phyloP scores from a whole-genome alignment of 225 moss, liverwort and hornwort species.

The Bryum argenteum region DNA sequence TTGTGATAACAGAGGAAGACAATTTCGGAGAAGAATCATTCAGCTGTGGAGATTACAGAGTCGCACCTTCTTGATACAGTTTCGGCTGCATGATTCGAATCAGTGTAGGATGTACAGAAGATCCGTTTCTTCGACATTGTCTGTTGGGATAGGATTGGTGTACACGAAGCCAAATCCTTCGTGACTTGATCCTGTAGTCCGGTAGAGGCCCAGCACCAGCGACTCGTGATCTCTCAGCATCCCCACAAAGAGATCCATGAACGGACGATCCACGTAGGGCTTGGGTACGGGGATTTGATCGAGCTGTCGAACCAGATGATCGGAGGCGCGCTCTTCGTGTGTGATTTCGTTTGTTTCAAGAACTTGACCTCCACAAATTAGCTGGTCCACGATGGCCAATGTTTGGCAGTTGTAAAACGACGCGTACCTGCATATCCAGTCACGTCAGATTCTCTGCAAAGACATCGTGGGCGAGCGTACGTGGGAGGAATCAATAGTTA shows the following conservation, averaged over 20 bases:
- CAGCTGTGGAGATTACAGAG: background rate
- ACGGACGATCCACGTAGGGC: constrained; percentile 56
- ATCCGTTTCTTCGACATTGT: constrained; percentile 62
- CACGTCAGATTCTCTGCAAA: background rate
- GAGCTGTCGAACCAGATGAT: constrained; percentile 51
- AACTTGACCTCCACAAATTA: constrained; percentile 83
- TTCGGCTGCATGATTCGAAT: constrained; percentile 13
- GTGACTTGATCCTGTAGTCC: constrained; percentile 47
- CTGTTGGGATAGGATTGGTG: constrained; percentile 76
- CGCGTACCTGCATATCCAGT: constrained; percentile 64
- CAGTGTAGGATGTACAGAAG: constrained; percentile 77
- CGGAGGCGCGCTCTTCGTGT: constrained; percentile 39
- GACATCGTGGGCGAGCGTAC: background rate
- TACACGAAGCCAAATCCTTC: constrained; percentile 77
- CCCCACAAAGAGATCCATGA: constrained; percentile 69
- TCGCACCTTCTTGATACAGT: constrained; percentile 1
- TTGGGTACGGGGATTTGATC: constrained; percentile 83
- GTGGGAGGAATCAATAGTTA: background rate
- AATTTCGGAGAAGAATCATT: too few relatives aligned
- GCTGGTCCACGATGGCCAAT: constrained; percentile 81
- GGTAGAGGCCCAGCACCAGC: constrained; percentile 75
- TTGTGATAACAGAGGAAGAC: too few relatives aligned
- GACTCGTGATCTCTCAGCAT: constrained; percentile 60
- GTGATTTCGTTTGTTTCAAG: constrained; percentile 42
- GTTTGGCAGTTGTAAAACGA: constrained; percentile 88